Evolutionary conservation across 148 eudicot species (phyloP).

Genomic region (Amaranthus hypochondriacus): DNA sequence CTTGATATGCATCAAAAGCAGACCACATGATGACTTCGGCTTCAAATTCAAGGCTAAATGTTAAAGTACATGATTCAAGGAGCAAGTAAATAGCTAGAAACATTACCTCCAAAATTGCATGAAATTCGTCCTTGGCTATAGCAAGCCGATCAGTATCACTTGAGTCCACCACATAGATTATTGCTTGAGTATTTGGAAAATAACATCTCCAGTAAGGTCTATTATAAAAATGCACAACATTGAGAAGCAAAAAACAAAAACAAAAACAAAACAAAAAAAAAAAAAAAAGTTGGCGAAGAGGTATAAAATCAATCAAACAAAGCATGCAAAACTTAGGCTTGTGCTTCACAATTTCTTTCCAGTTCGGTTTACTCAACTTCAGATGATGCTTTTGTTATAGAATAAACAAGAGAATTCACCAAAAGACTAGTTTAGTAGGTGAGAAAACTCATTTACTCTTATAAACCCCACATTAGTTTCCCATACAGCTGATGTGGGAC

Average conservation of each 20-base stretch:
- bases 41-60: not conserved
- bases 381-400: too few species aligned
- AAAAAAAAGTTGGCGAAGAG: constrained; percentile 7
- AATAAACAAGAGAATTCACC: too few species aligned
- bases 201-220: constrained; percentile 99
- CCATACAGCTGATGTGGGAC: too few species aligned
- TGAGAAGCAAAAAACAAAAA: not conserved
- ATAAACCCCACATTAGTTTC: too few species aligned
- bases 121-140: constrained; percentile 97
- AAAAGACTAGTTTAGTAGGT: too few species aligned
- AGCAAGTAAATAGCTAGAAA: constrained; percentile 9
- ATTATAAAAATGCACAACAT: not conserved
- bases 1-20: not conserved
- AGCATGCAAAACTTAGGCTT: not conserved
- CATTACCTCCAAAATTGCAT: constrained; percentile 84
- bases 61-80: not conserved
- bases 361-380: too few species aligned
- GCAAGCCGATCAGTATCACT: constrained; percentile 95
- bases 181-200: constrained; percentile 98
- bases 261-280: too few species aligned
- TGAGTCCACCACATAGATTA: constrained; percentile 96
- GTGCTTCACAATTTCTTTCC: too few species aligned
- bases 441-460: too few species aligned
- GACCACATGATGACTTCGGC: not conserved
- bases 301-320: not conserved